These are phyloP conservation scores for Lodderomyces metapsilosis DNA, from an alignment of 1,139 yeast species.

Conservation along the genomic window DNA sequence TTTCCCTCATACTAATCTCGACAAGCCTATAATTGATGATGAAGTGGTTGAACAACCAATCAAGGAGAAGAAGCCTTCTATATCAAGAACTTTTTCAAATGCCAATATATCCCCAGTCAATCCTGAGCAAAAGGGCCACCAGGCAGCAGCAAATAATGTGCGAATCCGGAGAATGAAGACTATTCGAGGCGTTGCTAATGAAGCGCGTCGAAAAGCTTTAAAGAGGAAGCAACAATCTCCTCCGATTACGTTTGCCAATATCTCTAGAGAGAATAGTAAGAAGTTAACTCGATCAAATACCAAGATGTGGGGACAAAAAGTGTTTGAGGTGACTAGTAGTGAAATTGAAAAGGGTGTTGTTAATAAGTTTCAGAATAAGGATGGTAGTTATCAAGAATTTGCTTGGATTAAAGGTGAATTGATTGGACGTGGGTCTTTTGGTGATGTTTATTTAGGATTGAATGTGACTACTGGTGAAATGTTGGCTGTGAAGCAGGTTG, in stretches of 20 bases:
- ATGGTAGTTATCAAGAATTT: conserved; percentile 76
- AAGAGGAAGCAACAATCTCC: conserved; percentile 22
- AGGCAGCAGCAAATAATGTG: conserved; percentile 15
- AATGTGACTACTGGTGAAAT: conserved; percentile 97
- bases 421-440: conserved; percentile 96
- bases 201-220: conserved; percentile 65
- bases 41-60: conserved; percentile 57
- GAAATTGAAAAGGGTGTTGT: conserved; percentile 59
- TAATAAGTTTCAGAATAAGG: conserved; percentile 55
- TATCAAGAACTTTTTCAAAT: conserved; percentile 48
- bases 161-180: conserved; percentile 63
- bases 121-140: neutral
- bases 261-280: conserved; percentile 11
- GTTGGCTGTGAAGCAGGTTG: conserved; percentile 97
- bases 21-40: conserved; percentile 86
- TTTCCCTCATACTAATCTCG: conserved; percentile 91
- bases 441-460: conserved; percentile 89
- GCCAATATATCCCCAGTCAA: conserved; percentile 44
- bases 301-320: conserved; percentile 96
- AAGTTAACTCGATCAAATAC: conserved; percentile 72
- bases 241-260: conserved; percentile 13
- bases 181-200: conserved; percentile 88
- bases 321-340: conserved; percentile 83
- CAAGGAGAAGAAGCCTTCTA: conserved; percentile 31
- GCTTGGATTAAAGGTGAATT: conserved; percentile 98